Base-by-base conservation (phyloP, 192 early-diverging fungal species). In the Linderina pennispora region DNA sequence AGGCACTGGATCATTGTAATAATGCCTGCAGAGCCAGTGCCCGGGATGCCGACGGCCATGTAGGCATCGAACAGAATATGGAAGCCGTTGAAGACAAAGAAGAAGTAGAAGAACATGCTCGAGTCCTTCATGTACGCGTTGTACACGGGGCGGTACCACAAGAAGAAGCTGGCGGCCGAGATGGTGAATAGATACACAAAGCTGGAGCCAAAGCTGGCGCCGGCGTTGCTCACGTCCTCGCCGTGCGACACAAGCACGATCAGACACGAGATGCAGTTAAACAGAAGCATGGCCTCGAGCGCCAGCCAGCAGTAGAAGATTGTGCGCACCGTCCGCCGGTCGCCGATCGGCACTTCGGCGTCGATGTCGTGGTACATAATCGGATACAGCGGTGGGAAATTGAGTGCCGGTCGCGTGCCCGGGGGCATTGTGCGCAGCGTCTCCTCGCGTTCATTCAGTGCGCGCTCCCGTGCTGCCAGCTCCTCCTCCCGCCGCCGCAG, bases 111-210 rank as follows among this genome's bases (percentile, higher is more conserved):
- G 66, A 89, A 93, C 43, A 93, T 76, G 17, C 85, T 88, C 48
- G 80, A 79, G 55, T 90, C 87, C 69, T 86, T 89, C 80, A 84
- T 81, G 55, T 85, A 93, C 25, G 88, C 88, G 34, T 85, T 86
- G 69, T 93, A 93, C 25, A 88, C 73, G 17, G 90, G 90, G 9
- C 88, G 80, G 63, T 93, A 93, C 90, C 90, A 91, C 38, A 85
- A 23, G 62, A 89, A 86, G 65, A 93, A 88, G 43, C 85, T 88
- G 2, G 77, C 76, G 3, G 73, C 62, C 8, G 77, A 80, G 45
- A 89, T 84, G 2, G 88, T 90, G 53, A 88, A 86, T 60, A 83
- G 76, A 44, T 83, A 79, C 11, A 80, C 77, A 20, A 87, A 70
- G 50, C 84, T 78, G 1, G 86, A 85, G 10, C 87, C 89, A 67